Base-by-base conservation (phyloP, 805 yeast species). In the Blastobotrys terrestris region DNA sequence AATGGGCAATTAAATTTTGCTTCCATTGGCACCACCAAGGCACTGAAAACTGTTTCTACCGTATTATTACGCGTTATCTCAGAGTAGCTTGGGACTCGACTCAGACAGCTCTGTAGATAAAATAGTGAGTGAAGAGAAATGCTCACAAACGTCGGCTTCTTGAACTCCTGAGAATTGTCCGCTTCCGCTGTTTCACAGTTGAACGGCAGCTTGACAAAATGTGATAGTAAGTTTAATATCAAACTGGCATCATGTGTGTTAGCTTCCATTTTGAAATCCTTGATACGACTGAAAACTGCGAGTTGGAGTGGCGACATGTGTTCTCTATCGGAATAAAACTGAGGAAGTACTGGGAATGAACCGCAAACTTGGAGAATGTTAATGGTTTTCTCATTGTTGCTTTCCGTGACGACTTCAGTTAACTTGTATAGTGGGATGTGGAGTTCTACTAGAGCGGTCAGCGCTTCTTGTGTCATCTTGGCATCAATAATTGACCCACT, bases 261-360 rank as follows among this genome's bases (percentile, higher is more conserved):
- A n/a, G 26, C 20, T 3, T 18, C 40, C 16, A 72, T 58, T 15
- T 66, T 52, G 6, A 63, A 19, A 1, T 45, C 39, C 2, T 67
- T 62, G 20, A 91, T 62, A 41, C 78, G 78, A 0, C 70, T 71
- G 26, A 87, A 62, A 1, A 87, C 81, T 0, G 81, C 69, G 1
- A 61, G 56, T 62, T 91, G 98, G 44, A 92, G 68, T 7, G 75
- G 73, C 0, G 97, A 79, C 50, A 82, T 79, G 20, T 77, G 78
- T 16, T 67, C 61, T 42, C 73, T 70, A 63, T 89, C 96, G 2
- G 70, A 64, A 35, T 72, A 72, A 56, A 73, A 74, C 31, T 73
- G 79, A 6, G 89, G 85, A 39, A 88, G 71, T 11, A 85, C 75
- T 1, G 95, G 95, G 65, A 85, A 89, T 42, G 87, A 71, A 0